Conservation (phyloP, 75 land plant species). For the Cupressus sempervirens region DNA sequence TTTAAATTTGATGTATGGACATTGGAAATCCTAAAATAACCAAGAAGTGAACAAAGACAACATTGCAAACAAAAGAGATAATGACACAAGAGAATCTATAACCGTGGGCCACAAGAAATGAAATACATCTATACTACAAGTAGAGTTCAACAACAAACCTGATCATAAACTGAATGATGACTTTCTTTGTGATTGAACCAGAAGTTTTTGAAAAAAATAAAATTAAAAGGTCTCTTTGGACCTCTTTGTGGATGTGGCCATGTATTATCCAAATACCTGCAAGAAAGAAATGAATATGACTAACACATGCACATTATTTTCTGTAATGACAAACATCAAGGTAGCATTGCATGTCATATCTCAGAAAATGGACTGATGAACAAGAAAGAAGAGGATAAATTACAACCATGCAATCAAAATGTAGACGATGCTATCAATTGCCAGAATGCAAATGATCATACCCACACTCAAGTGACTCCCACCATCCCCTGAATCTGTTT, state of each 20-base stretch:
- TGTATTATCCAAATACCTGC: constrained; percentile 35
- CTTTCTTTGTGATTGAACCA: constrained; percentile 23
- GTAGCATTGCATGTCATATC: neutral
- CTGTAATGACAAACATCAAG: neutral
- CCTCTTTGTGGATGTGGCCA: constrained; percentile 40
- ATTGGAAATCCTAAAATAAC: neutral
- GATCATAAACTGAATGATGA: neutral
- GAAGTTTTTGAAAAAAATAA: constrained; percentile 17
- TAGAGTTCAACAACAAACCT: neutral
- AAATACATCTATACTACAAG: neutral
- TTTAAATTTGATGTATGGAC: no score
- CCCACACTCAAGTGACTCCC: constrained; percentile 27
- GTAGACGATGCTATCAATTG: constrained; percentile 17
- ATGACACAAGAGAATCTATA: no score
- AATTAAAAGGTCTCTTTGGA: constrained; percentile 24
- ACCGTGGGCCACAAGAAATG: neutral
- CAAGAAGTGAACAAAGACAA: neutral
- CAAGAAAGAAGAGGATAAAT: neutral
- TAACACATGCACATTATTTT: neutral
- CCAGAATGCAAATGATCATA: constrained; percentile 19
- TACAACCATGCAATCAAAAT: constrained; percentile 29
- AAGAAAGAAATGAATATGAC: constrained; percentile 4
- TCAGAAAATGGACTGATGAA: neutral
- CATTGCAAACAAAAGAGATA: no score
- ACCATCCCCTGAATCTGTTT: constrained; percentile 25